A percentile compares a stretch with the other conserved stretches of the same genome.
phyloP scores from a whole-genome alignment of 2,329 filamentous ascomycete genomes.

The Fusarium sp. region DNA sequence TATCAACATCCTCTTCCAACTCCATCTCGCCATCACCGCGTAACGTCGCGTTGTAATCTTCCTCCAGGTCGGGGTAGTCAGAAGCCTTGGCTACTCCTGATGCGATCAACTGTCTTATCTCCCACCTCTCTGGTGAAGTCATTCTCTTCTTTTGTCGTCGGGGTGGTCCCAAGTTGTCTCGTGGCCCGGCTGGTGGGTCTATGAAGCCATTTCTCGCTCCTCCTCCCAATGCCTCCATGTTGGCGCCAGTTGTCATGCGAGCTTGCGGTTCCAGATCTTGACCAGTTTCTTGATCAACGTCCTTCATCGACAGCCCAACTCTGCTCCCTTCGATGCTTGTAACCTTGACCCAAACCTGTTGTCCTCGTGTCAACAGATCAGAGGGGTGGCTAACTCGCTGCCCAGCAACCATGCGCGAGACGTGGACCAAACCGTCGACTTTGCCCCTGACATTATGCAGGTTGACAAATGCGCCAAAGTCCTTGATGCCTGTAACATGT shows the following conservation, averaged over 20 bases:
- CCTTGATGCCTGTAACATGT: conserved; percentile 90
- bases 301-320: conserved; percentile 95
- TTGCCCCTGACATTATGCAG: conserved; percentile 88
- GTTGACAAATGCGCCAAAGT: conserved; percentile 96
- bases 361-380: conserved; percentile 83
- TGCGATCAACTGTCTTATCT: conserved; percentile 95
- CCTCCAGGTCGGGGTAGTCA: conserved; percentile 94
- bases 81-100: conserved; percentile 93
- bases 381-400: conserved; percentile 92
- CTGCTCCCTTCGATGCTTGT: conserved; percentile 75
- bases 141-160: conserved; percentile 85
- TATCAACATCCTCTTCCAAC: conserved; percentile 95
- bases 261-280: conserved; percentile 83
- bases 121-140: conserved; percentile 97
- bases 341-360: conserved; percentile 93
- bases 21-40: conserved; percentile 90
- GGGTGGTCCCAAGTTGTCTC: conserved; percentile 56
- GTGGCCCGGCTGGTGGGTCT: conserved; percentile 52
- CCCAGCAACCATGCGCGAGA: conserved; percentile 88
- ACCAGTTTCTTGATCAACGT: conserved; percentile 91
- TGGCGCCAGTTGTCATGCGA: conserved; percentile 88
- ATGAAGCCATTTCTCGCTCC: conserved; percentile 68
- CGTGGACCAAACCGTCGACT: conserved; percentile 92
- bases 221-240: conserved; percentile 84
- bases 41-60: conserved; percentile 90